Evolutionary conservation across 208 protist genomes (phyloP), one percentile per base, ranked within the genome.

Genomic region (Acanthamoeba healyi): DNA sequence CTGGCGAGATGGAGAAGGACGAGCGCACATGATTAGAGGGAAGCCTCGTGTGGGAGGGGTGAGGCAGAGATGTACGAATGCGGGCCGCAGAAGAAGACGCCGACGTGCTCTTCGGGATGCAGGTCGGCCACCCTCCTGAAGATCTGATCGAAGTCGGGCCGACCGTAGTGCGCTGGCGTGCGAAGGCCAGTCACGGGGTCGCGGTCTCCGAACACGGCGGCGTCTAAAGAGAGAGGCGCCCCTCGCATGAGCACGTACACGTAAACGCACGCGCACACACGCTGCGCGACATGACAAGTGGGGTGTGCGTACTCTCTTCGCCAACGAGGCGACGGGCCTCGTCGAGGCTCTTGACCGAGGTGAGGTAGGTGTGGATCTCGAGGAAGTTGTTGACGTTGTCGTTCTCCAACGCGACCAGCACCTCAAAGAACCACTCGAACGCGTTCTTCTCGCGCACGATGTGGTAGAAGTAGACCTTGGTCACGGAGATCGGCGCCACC

Each of bases 371-470:
- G 67, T 96, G 67, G 40, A 96, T 95, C 0, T 96, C 90, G 26
- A 97, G 70, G 82, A 97, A 97, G 49, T 96, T 74, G 63, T 88
- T 91, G 36, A 95, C 34, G 46, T 95, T 95, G 6, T 95, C 90
- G 34, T 74, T 61, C 42, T 96, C 96, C 40, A 97, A 79, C n/a
- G 84, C 94, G 72, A 94, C 94, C 15, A 96, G 90, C 34, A 97
- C 56, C 49, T 97, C 96, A 79, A n/a, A 51, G 82, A 97, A 97
- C 97, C 97, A 97, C 67, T 97, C 96, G 74, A 97, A 97, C 5
- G 94, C 94, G 44, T 82, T 54, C 70, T 95, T 94, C 51, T 97
- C 96, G 19, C 97, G 88, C 67, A 92, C 95, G 77, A 97, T 94
- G 96, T 96, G 97, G 70, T 95, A 94, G 84, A 97, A 97, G 84